Conservation (phyloP, 1,284 basidiomycete species). For the Sanguinoderma infundibulare region DNA sequence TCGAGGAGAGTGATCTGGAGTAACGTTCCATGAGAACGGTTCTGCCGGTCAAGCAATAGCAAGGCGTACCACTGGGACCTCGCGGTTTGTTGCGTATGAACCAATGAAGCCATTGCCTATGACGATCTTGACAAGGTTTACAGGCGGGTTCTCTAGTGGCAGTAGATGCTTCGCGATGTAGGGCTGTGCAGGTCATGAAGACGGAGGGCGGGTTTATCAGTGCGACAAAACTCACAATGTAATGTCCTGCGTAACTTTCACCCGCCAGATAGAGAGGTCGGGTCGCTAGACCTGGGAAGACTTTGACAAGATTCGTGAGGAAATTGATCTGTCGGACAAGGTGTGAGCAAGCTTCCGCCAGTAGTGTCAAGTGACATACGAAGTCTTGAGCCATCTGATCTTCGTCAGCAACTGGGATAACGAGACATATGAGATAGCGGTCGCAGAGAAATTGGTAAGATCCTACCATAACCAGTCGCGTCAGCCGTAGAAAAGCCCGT, state of each 20-base stretch:
- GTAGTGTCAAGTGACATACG: slow-evolving; percentile 41
- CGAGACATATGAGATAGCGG: neutral
- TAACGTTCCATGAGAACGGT: neutral
- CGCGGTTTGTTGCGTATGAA: slow-evolving; percentile 48
- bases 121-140: slow-evolving; percentile 62
- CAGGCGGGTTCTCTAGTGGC: slow-evolving; percentile 59
- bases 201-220: neutral
- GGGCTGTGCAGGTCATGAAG: slow-evolving; percentile 44
- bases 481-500: slow-evolving; percentile 68
- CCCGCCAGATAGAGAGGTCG: slow-evolving; percentile 34
- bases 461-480: slow-evolving; percentile 57
- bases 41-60: neutral
- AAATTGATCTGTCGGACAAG: slow-evolving; percentile 25
- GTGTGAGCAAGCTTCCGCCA: neutral
- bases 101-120: slow-evolving; percentile 69
- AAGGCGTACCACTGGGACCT: slow-evolving; percentile 50
- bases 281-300: slow-evolving; percentile 32
- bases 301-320: slow-evolving; percentile 27
- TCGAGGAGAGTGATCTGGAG: slow-evolving; percentile 56
- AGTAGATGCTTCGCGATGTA: slow-evolving; percentile 71
- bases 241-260: slow-evolving; percentile 36
- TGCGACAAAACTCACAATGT: slow-evolving; percentile 38
- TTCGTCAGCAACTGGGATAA: slow-evolving; percentile 55
- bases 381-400: slow-evolving; percentile 72
- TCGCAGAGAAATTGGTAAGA: neutral